These are phyloP conservation scores for Suhomyces atakaporum DNA, from an alignment of 1,139 yeast species.

Conservation along the genomic window DNA sequence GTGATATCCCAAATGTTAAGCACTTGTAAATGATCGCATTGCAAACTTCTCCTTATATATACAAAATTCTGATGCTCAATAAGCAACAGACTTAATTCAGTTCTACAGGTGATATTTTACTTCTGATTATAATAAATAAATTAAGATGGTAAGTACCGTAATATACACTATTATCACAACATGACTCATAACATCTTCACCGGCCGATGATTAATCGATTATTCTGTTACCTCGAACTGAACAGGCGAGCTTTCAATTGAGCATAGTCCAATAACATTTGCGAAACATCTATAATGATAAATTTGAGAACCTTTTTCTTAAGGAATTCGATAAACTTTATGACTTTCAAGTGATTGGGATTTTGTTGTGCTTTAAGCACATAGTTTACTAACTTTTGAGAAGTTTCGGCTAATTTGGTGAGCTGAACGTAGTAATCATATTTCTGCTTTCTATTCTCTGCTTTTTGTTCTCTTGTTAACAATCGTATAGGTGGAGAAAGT, in stretches of 20 bases:
- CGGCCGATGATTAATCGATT: too few species aligned
- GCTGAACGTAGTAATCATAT: constrained; percentile 40
- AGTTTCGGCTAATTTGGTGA: constrained; percentile 15
- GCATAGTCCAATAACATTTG: constrained; percentile 43
- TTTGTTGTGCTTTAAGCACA: constrained; percentile 18
- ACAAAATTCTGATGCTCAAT: too few species aligned
- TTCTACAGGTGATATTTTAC: neutral
- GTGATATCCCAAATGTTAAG: constrained; percentile 92
- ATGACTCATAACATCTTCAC: neutral
- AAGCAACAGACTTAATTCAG: too few species aligned
- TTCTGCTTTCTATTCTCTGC: constrained; percentile 38
- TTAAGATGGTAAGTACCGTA: constrained; percentile 5
- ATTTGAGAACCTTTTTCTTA: constrained; percentile 37
- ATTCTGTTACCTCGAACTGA: constrained; percentile 1
- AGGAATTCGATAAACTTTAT: constrained; percentile 40
- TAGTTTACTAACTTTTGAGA: constrained; percentile 21
- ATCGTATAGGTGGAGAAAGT: constrained; percentile 16
- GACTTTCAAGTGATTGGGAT: constrained; percentile 19
- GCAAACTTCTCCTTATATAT: too few species aligned
- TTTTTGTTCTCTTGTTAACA: constrained; percentile 26
- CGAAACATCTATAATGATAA: constrained; percentile 41
- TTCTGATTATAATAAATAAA: neutral
- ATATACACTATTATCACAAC: constrained; percentile 11
- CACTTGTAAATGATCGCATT: constrained; percentile 55
- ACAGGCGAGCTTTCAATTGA: constrained; percentile 24